Evolutionary conservation across 495 filamentous ascomycete species (phyloP).

Genomic region (Astrothelium subdiscretum): DNA sequence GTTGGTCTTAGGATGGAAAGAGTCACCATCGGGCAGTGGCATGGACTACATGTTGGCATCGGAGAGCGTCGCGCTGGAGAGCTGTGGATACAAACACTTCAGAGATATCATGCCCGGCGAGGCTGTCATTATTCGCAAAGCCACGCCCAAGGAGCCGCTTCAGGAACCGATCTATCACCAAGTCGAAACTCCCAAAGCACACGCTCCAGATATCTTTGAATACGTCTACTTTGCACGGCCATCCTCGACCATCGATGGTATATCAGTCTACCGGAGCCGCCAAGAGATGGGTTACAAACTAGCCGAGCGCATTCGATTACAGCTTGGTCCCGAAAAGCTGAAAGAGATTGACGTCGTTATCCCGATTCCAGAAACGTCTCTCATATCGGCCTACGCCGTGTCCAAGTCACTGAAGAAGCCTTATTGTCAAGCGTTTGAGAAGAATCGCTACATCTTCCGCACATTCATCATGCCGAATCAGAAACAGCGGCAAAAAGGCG

Average conservation of each 20-base stretch:
- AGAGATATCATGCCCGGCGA: slow-evolving; percentile 79
- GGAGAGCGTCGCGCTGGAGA: slow-evolving; percentile 84
- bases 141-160: slow-evolving; percentile 48
- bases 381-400: slow-evolving; percentile 71
- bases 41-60: slow-evolving; percentile 96
- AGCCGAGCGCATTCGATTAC: slow-evolving; percentile 61
- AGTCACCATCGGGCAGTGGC: slow-evolving; percentile 42
- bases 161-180: slow-evolving; percentile 63
- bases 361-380: slow-evolving; percentile 78
- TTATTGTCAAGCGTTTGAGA: slow-evolving; percentile 78
- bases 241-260: slow-evolving; percentile 85
- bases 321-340: slow-evolving; percentile 61
- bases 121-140: slow-evolving; percentile 64
- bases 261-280: slow-evolving; percentile 76
- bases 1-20: slow-evolving; percentile 66
- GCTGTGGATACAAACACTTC: slow-evolving; percentile 75
- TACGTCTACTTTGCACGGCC: slow-evolving; percentile 81
- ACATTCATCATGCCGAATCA: slow-evolving; percentile 95
- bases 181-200: slow-evolving; percentile 56
- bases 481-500: slow-evolving; percentile 67
- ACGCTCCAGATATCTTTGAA: slow-evolving; percentile 93
- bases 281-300: slow-evolving; percentile 89
- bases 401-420: slow-evolving; percentile 67
- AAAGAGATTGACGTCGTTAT: slow-evolving; percentile 87
- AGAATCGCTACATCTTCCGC: slow-evolving; percentile 92